Percentiles rank a stretch among this genome's conserved stretches.
phyloP scores from a whole-genome alignment of 257 asterid genomes.

The Leonotis leonurus region DNA sequence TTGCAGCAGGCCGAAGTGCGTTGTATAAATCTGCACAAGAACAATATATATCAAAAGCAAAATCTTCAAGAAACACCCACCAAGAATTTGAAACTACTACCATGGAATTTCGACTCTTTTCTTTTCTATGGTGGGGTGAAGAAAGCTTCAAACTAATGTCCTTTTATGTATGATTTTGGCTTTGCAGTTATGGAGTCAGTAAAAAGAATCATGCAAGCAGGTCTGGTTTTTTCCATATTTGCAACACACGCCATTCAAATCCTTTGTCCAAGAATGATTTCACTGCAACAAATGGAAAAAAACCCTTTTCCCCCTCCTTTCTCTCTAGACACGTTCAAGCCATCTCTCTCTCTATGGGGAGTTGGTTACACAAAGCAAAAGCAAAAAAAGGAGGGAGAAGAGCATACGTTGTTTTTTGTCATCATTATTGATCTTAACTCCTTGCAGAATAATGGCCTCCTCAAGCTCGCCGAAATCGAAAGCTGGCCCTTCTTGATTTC shows the following conservation, averaged over 20 bases:
- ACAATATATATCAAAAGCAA: constrained; percentile 45
- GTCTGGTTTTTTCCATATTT: constrained; percentile 53
- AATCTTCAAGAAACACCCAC: constrained; percentile 39
- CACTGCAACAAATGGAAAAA: constrained; percentile 45
- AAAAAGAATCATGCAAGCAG: constrained; percentile 56
- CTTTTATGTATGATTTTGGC: constrained; percentile 6
- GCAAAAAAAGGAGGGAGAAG: constrained; percentile 16
- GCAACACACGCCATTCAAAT: constrained; percentile 68
- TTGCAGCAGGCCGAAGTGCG: constrained; percentile 69
- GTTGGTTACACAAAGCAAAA: constrained; percentile 36
- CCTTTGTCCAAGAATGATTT: constrained; percentile 61
- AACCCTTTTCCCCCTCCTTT: constrained; percentile 4
- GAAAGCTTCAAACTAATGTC: constrained; percentile 21
- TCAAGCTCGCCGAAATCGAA: constrained; percentile 91
- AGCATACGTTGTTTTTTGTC: constrained; percentile 62
- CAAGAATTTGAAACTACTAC: neutral
- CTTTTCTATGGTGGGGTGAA: no score
- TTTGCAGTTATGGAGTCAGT: constrained; percentile 69
- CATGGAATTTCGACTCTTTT: no score
- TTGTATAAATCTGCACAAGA: constrained; percentile 74
- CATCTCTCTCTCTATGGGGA: neutral
- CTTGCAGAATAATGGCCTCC: constrained; percentile 76
- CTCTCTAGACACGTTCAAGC: constrained; percentile 41
- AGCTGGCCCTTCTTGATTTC: constrained; percentile 60
- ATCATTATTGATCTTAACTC: constrained; percentile 53